Percentiles rank a stretch among this genome's conserved stretches.
Conservation (phyloP, 2,329 filamentous ascomycete genomes). For the Lasiodiplodia sp. region DNA sequence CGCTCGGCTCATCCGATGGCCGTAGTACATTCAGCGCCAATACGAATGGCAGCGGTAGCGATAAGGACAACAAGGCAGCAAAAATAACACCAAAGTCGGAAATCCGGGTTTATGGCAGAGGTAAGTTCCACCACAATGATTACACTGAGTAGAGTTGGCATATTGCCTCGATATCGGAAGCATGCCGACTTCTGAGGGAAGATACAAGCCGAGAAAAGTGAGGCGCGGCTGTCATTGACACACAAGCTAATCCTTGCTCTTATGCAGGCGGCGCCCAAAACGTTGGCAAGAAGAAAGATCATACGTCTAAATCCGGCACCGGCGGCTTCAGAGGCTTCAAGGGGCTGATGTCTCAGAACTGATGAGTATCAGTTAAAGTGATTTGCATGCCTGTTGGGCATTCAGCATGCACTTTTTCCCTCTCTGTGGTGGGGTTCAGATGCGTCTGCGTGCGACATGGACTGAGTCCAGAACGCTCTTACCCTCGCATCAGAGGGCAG, state of each 20-base stretch:
- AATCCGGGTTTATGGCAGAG: constrained; percentile 62
- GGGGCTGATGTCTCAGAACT: constrained; percentile 30
- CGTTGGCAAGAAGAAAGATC: constrained; percentile 57
- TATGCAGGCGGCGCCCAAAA: constrained; percentile 59
- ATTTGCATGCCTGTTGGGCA: background rate
- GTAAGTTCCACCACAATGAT: constrained; percentile 47
- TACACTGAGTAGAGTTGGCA: background rate
- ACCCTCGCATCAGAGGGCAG: background rate
- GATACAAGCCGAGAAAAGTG: background rate
- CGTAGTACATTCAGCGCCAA: constrained; percentile 52
- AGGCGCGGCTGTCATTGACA: background rate
- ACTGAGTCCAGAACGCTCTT: background rate
- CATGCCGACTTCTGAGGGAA: background rate
- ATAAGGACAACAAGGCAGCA: constrained; percentile 44
- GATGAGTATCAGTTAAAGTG: background rate
- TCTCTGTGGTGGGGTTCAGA: background rate
- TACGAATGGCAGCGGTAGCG: constrained; percentile 44
- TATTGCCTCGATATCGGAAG: background rate
- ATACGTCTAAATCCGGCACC: constrained; percentile 14
- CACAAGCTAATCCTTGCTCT: constrained; percentile 19
- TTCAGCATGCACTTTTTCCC: background rate
- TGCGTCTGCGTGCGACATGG: background rate
- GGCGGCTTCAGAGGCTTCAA: constrained; percentile 31
- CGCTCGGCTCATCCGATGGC: constrained; percentile 40
- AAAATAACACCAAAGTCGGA: constrained; percentile 59